Evolutionary conservation across 768 basidiomycete genomes (phyloP).

Genomic region (Termitomyces sp.): DNA sequence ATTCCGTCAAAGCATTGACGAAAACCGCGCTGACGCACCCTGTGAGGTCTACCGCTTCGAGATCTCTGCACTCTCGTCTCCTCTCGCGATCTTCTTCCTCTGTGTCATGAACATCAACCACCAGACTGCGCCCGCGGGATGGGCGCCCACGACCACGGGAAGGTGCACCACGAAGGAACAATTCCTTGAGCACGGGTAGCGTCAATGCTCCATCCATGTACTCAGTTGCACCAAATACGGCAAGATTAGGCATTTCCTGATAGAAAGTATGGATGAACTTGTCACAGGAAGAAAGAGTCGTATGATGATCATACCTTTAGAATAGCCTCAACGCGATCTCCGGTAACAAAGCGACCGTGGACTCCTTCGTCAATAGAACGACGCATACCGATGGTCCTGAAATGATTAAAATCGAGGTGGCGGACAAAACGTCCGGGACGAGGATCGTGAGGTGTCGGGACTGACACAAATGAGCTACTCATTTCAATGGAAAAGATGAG

Average conservation of each 20-base stretch:
- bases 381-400: slow-evolving; percentile 95
- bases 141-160: slow-evolving; percentile 68
- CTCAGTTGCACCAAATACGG: slow-evolving; percentile 92
- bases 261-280: slow-evolving; percentile 9
- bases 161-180: slow-evolving; percentile 81
- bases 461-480: slow-evolving; percentile 26
- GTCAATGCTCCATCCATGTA: slow-evolving; percentile 96
- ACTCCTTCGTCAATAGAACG: slow-evolving; percentile 89
- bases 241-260: slow-evolving; percentile 86
- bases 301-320: slow-evolving; percentile 53
- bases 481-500: neutral
- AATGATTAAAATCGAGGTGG: slow-evolving; percentile 93
- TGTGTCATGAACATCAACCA: slow-evolving; percentile 47
- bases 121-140: slow-evolving; percentile 55
- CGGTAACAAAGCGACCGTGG: slow-evolving; percentile 89
- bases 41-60: slow-evolving; percentile 90
- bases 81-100: slow-evolving; percentile 80
- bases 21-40: slow-evolving; percentile 94
- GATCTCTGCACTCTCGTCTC: slow-evolving; percentile 65
- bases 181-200: slow-evolving; percentile 78
- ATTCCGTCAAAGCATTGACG: slow-evolving; percentile 79
- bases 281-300: slow-evolving; percentile 1
- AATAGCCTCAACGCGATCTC: slow-evolving; percentile 74
- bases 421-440: slow-evolving; percentile 78
- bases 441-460: slow-evolving; percentile 66